Evolutionary conservation across 2,329 filamentous ascomycete genomes (phyloP), one percentile per base, ranked within the genome.

Genomic region (Monosporascus sp.): DNA sequence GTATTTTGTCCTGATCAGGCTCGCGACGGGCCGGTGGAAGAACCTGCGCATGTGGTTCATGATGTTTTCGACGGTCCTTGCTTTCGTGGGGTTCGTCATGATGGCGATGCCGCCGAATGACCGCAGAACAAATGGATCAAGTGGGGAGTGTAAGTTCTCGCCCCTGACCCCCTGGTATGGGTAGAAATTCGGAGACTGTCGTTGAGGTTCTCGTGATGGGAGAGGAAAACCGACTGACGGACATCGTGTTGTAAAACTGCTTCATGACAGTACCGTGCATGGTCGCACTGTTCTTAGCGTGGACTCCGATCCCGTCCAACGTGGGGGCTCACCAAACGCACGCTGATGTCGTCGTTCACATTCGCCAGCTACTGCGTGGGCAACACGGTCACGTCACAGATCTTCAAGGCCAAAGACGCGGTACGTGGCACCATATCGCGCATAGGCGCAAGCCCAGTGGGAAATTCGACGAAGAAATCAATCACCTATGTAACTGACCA

Each of bases 291-390:
- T 71, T 70, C 51, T 54, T 70, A 1, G 68, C 67, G 7, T 70
- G 67, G 69, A 68, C 67, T 0, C 53, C 71, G 43, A 70, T 77
- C 48, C 73, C 74, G 0, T 74, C 72, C 37, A 78, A 78, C 58
- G 68, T 74, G 4, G 73, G 75, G 75, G 7, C 68, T 73, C 7
- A 78, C 75, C 0, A 78, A 78, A 58, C 72, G 74, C 26, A 76
- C 74, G 3, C 62, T 77, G 41, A 73, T 72, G 14, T 73, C 69
- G 17, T 74, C 73, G 3, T 71, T 75, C 40, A 74, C 74, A 1
- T 76, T 78, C 50, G 66, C 75, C 7, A 74, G 67, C 1, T 78
- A 77, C 58, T 77, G 74, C 51, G 72, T 74, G 3, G 75, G 75
- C 2, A 78, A 77, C 58, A 77, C 77, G 70, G 68, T 68, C 3